Conservation (phyloP, 129 eudicot species). For the Scalesia atractyloides region DNA sequence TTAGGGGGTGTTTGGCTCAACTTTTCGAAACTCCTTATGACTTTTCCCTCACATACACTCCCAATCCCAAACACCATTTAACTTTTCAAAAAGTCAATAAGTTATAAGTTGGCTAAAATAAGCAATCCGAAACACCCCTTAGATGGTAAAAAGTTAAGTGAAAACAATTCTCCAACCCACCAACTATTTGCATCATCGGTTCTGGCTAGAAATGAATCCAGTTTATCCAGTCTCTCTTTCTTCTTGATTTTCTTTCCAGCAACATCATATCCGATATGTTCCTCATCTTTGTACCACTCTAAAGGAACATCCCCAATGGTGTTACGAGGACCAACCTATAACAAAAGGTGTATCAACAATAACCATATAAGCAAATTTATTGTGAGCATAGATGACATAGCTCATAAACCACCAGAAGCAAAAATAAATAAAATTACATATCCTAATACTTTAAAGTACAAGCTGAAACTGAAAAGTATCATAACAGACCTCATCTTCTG, state of each 20-base stretch:
- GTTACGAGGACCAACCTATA: constrained; percentile 87
- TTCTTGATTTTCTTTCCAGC: constrained; percentile 94
- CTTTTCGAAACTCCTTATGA: no score
- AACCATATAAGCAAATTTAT: neutral
- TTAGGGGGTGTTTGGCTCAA: no score
- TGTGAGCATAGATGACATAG: neutral
- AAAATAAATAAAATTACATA: neutral
- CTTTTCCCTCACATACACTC: no score
- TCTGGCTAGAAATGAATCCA: constrained; percentile 64
- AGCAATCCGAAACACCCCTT: no score
- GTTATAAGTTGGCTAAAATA: no score
- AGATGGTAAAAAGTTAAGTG: neutral
- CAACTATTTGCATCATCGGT: constrained; percentile 85
- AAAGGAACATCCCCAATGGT: constrained; percentile 94
- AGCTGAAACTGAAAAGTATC: neutral
- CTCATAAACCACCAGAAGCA: neutral
- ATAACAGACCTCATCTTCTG: constrained; percentile 85
- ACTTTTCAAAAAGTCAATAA: no score
- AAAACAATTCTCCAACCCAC: constrained; percentile 40
- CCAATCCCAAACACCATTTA: no score
- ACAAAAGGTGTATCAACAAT: constrained; percentile 8
- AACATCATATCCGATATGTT: constrained; percentile 87
- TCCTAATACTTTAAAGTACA: neutral
- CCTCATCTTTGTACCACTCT: constrained; percentile 93
- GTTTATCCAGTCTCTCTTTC: constrained; percentile 77